Base-by-base conservation (phyloP, 106 monocot genomes). In the Acanthochlamys bracteata region DNA sequence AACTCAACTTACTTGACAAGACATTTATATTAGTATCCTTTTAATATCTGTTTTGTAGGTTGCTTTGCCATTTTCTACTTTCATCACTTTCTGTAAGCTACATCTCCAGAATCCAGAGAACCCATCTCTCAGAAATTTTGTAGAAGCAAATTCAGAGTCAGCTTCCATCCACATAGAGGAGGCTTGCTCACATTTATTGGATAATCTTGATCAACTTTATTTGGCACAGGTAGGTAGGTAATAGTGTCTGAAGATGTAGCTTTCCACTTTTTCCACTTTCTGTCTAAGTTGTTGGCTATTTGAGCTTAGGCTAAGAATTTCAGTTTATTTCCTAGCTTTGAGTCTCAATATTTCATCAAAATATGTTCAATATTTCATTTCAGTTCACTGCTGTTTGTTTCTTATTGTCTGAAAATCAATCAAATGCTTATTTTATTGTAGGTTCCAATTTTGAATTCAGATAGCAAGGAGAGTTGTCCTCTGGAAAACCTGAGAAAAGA, bases 181-280 rank as follows among this genome's bases (percentile, higher is more conserved):
- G 61, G 22, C 63, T 55, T 69, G 55, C 25, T 78, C 80, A 23
- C 62, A 42, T 42, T 57, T 46, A 57, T 66, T 59, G 41, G 67
- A 73, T 64, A 42, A 25, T 57, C 55, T 49, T 61, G 66, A 82
- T 51, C 74, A 78, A 68, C 19, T 88, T 58, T 96, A 88, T 83
- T 73, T 96, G 69, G 95, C 95, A 26, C 95, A 96, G 84, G 95
- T 90, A 77, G 55, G 11, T 19, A 49, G 19, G 17, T 26, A n/a
- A n/a, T 42, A 12, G 65, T 53, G 24, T 63, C 55, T 55, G 41
- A n/a, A 41, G 24, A 47, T 17, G 10, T 55, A 54, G 19, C 21
- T 39, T 39, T 16, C 8, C 20, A 63, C n/a, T n/a, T n/a, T n/a
- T n/a, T n/a, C n/a, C n/a, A n/a, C n/a, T n/a, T n/a, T n/a, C n/a